Evolutionary conservation across 257 asterid species (phyloP).

Genomic region (Solanum tacnaense): DNA sequence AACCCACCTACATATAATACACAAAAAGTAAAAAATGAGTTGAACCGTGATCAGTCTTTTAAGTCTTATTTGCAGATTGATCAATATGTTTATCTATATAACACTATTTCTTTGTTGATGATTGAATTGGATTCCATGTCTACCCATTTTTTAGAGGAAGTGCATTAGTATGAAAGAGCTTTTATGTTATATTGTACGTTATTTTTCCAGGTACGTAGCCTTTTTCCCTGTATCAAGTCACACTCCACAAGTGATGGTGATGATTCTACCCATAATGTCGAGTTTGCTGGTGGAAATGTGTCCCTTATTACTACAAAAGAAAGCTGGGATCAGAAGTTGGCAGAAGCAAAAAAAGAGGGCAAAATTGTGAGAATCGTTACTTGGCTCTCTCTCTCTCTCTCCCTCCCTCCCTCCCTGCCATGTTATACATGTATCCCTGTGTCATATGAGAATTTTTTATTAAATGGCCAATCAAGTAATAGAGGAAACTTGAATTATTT

Average conservation of each 20-base stretch:
- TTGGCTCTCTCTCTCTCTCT: not conserved
- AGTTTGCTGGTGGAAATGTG: constrained; percentile 82
- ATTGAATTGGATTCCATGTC: not conserved
- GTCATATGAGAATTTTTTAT: not conserved
- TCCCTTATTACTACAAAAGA: constrained; percentile 65
- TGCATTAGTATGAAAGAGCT: not conserved
- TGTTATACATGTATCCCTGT: not conserved
- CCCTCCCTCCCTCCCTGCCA: not conserved
- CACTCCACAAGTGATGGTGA: constrained; percentile 20
- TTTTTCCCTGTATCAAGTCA: not conserved
- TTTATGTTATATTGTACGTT: not conserved
- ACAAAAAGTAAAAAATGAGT: not conserved
- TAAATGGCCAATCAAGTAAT: not conserved
- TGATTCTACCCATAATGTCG: constrained; percentile 42
- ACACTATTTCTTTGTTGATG: not conserved
- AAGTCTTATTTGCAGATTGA: not conserved
- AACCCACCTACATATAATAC: not conserved
- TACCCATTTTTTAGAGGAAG: not conserved
- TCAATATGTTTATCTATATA: not conserved
- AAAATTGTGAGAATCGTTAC: constrained; percentile 45
- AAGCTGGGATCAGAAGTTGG: constrained; percentile 75
- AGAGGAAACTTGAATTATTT: not conserved
- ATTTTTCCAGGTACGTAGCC: not conserved
- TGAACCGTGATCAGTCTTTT: not conserved
- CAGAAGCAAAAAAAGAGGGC: constrained; percentile 51